A percentile compares a stretch with the other conserved stretches of the same genome.
phyloP scores from a whole-genome alignment of 495 filamentous ascomycete species.

The Xylona heveae region DNA sequence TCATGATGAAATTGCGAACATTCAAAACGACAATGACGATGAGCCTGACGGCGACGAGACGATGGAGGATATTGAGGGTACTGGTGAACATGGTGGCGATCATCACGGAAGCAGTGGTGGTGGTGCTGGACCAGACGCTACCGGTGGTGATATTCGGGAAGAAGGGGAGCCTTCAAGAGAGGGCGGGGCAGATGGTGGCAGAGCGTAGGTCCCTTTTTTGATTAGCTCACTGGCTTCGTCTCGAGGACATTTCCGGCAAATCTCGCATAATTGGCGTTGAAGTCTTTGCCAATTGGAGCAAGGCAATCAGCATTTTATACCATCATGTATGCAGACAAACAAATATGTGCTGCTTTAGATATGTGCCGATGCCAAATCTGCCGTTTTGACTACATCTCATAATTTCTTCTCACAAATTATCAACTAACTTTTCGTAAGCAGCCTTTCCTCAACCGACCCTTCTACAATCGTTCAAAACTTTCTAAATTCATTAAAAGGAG shows the following conservation, averaged over 20 bases:
- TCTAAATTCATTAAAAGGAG: slow-evolving; percentile 58
- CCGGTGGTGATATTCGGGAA: slow-evolving; percentile 72
- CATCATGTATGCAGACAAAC: too few species aligned
- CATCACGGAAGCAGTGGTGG: slow-evolving; percentile 41
- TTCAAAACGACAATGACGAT: slow-evolving; percentile 26
- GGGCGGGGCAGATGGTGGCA: slow-evolving; percentile 84
- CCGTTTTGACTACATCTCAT: too few species aligned
- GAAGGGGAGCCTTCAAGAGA: slow-evolving; percentile 76
- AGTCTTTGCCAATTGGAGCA: too few species aligned
- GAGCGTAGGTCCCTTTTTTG: slow-evolving; percentile 80
- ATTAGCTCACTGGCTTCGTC: slow-evolving; percentile 8
- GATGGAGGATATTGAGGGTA: slow-evolving; percentile 67
- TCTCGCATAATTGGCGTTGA: too few species aligned
- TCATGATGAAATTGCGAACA: slow-evolving; percentile 45
- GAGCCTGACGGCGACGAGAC: slow-evolving; percentile 48
- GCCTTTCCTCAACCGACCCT: slow-evolving; percentile 24
- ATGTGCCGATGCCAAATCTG: too few species aligned
- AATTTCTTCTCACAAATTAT: too few species aligned
- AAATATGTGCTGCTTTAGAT: too few species aligned
- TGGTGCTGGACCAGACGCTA: slow-evolving; percentile 67
- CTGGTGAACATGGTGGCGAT: slow-evolving; percentile 31
- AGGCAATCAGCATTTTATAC: too few species aligned
- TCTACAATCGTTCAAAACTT: slow-evolving; percentile 63
- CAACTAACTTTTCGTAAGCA: too few species aligned
- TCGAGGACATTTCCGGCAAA: slow-evolving; percentile 6